Conservation (phyloP, 2,329 filamentous ascomycete genomes). For the Cladosporium sp. region DNA sequence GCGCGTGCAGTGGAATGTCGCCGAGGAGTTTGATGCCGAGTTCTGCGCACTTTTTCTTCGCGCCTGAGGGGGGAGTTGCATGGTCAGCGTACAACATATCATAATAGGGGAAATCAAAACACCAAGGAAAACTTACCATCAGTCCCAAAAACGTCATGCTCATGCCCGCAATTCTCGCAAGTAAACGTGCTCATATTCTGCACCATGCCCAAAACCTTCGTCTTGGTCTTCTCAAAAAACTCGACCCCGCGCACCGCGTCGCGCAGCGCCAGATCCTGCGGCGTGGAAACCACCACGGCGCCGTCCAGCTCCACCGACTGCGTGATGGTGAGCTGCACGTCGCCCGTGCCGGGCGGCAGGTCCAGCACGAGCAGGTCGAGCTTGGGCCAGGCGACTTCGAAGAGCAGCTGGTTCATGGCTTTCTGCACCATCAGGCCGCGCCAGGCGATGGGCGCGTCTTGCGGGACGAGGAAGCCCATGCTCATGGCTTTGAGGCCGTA, state of each 20-base stretch:
- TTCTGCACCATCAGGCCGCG: conserved; percentile 97
- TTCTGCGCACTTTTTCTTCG: conserved; percentile 64
- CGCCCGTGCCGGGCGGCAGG: conserved; percentile 88
- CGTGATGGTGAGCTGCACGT: conserved; percentile 94
- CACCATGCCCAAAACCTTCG: conserved; percentile 80
- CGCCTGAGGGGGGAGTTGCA: too few relatives aligned
- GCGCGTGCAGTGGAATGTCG: conserved; percentile 81
- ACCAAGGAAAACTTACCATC: conserved; percentile 30
- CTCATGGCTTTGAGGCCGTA: conserved; percentile 99
- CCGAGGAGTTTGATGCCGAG: conserved; percentile 76
- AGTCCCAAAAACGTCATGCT: conserved; percentile 35
- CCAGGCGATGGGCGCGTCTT: conserved; percentile 85
- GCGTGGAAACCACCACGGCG: conserved; percentile 84
- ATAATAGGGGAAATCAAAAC: too few relatives aligned
- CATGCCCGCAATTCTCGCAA: conserved; percentile 57
- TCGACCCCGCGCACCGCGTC: conserved; percentile 89
- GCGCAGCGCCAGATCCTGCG: conserved; percentile 86
- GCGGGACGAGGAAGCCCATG: conserved; percentile 87
- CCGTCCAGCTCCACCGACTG: conserved; percentile 90
- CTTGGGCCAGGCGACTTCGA: conserved; percentile 90
- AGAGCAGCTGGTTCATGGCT: conserved; percentile 88
- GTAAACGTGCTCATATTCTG: conserved; percentile 87
- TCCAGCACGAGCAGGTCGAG: conserved; percentile 88
- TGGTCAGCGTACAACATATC: too few relatives aligned
- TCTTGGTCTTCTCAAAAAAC: conserved; percentile 83